Percentiles rank a stretch among this genome's conserved stretches.
phyloP scores from a whole-genome alignment of 257 asterid genomes.

The Solanum tarijense region DNA sequence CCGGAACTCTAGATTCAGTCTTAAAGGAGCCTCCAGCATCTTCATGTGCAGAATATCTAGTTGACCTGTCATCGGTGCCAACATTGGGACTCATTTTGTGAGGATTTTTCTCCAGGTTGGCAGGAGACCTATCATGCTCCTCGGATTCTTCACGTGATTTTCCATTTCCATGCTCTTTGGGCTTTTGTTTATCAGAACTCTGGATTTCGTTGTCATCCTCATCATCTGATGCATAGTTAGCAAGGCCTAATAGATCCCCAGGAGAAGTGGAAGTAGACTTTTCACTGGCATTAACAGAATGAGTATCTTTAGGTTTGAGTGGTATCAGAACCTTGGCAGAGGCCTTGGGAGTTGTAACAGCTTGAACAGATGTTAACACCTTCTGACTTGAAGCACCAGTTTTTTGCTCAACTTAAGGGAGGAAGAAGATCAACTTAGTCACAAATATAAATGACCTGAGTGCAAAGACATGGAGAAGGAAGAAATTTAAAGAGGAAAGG shows the following conservation, averaged over 20 bases:
- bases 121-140: conserved; percentile 9
- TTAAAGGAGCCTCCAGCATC: conserved; percentile 22
- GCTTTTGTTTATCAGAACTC: conserved; percentile 31
- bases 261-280: conserved; percentile 44
- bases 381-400: conserved; percentile 28
- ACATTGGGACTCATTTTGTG: conserved; percentile 16
- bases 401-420: conserved; percentile 34
- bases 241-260: conserved; percentile 79
- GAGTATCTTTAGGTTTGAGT: conserved; percentile 29
- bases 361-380: conserved; percentile 28
- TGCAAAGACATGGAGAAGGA: conserved; percentile 11
- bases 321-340: conserved; percentile 57
- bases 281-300: conserved; percentile 35
- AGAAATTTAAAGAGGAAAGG: not conserved
- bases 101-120: conserved; percentile 17
- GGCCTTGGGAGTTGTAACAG: conserved; percentile 40
- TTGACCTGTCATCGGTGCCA: conserved; percentile 15
- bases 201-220: conserved; percentile 56
- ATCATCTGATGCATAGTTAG: conserved; percentile 85
- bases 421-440: not conserved
- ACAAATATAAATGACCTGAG: not conserved
- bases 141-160: conserved; percentile 25
- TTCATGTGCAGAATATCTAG: conserved; percentile 12
- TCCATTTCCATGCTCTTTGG: conserved; percentile 41
- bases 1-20: conserved; percentile 18